Percentiles rank a stretch among this genome's conserved stretches.
Conservation (phyloP, 768 basidiomycete genomes). For the Suillus discolor region DNA sequence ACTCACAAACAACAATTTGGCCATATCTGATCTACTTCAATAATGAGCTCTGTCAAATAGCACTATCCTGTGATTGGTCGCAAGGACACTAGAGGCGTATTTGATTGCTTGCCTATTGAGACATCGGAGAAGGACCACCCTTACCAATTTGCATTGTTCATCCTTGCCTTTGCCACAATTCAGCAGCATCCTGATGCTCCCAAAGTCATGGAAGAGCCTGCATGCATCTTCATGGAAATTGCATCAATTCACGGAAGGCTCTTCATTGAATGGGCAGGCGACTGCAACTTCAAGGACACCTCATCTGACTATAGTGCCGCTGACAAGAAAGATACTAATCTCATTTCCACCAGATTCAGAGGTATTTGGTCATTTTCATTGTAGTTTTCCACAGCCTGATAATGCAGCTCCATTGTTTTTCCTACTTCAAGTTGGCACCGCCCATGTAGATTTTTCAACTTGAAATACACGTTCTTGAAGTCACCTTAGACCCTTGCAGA, state of each 20-base stretch:
- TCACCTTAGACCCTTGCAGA: constrained; percentile 51
- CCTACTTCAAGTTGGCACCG: too few species aligned
- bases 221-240: too few species aligned
- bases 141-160: constrained; percentile 29
- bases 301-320: constrained; percentile 19
- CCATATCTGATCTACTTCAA: not conserved
- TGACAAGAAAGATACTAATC: constrained; percentile 27
- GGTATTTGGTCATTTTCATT: constrained; percentile 13
- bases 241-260: constrained; percentile 29
- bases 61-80: constrained; percentile 26
- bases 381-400: not conserved
- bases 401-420: not conserved
- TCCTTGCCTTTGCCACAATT: too few species aligned
- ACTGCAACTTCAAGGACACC: constrained; percentile 18
- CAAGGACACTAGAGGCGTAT: constrained; percentile 14
- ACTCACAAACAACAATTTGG: too few species aligned
- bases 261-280: constrained; percentile 27
- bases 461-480: constrained; percentile 18
- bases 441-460: constrained; percentile 38
- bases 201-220: too few species aligned
- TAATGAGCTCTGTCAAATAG: constrained; percentile 5
- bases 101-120: constrained; percentile 26
- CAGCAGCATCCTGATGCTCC: too few species aligned
- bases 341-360: constrained; percentile 28
- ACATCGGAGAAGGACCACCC: constrained; percentile 20